Base-by-base conservation (phyloP, 805 yeast genomes). In the Candida adriatica region DNA sequence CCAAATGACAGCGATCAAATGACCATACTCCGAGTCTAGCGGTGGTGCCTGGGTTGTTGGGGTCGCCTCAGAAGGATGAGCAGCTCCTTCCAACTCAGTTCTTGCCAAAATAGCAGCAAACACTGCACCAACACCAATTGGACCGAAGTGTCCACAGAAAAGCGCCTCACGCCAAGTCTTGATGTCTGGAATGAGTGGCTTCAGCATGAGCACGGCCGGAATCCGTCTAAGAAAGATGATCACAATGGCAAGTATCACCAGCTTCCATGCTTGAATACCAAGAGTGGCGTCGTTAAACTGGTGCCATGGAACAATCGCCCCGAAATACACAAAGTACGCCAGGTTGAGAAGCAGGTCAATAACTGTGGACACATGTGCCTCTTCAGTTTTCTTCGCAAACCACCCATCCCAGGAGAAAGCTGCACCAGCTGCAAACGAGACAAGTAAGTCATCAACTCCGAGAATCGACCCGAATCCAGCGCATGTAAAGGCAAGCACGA, bases 101-200 rank as follows among this genome's bases (percentile, higher is more conserved):
- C 90, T 71, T 1, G 94, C 85, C 40, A 86, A 62, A 30, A 87
- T 77, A 6, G 84, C 78, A 25, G 92, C 90, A 32, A 35, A 39
- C 56, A 87, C 66, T 2, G 95, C 95, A 36, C 96, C 95, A 15
- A 87, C 96, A 29, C 96, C 96, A 50, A 88, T 84, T 2, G 96
- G 96, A 13, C 96, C 96, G 56, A 88, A 87, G 59, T 87, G 95
- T 14, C 96, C 96, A 55, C 94, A 85, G 56, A 88, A 88, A 4
- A 87, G 53, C 0, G 96, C 96, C 55, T 87, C 96, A 55, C 95
- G 74, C 95, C 96, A 87, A 8, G 85, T 72, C 47, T 85, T 78
- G 24, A 87, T 73, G 52, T 87, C 96, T 0, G 96, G 95, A 2
- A 85, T 79, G 16, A 86, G 53, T 0, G 90, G 87, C 48, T 82